Percentiles rank a stretch among this genome's conserved stretches.
phyloP scores from a whole-genome alignment of 139 green algal genomes.

The Chlorella sp. region DNA sequence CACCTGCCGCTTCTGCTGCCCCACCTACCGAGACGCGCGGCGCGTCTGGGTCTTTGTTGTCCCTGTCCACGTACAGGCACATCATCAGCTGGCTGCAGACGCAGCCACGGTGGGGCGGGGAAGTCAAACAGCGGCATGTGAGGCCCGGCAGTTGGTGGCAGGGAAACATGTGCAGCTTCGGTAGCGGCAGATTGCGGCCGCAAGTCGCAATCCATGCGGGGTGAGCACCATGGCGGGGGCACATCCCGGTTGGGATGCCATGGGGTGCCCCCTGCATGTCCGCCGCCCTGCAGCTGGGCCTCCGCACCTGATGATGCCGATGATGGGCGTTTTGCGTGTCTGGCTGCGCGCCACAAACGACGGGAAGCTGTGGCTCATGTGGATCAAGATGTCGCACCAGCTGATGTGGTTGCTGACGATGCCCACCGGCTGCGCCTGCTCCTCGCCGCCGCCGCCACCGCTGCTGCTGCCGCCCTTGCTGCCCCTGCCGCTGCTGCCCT shows the following conservation, averaged over 20 bases:
- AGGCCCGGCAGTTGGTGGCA: neutral
- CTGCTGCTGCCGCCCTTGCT: constrained; percentile 6
- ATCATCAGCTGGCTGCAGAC: constrained; percentile 74
- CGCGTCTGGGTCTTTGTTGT: constrained; percentile 22
- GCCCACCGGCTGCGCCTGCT: constrained; percentile 20
- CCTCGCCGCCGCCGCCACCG: neutral
- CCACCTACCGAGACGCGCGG: no score
- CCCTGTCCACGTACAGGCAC: constrained; percentile 88
- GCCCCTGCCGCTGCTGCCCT: neutral
- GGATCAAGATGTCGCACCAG: constrained; percentile 90
- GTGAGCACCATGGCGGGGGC: no score
- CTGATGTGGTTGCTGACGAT: constrained; percentile 86
- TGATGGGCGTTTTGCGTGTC: constrained; percentile 64
- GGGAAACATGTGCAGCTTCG: neutral
- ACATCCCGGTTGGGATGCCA: neutral
- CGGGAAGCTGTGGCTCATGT: constrained; percentile 80
- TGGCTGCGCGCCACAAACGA: constrained; percentile 80
- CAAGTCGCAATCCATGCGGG: no score
- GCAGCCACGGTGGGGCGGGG: no score
- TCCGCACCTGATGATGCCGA: constrained; percentile 79
- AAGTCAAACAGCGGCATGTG: no score
- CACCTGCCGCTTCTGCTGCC: no score
- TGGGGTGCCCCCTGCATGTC: no score
- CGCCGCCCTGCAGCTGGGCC: no score
- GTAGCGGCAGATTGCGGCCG: neutral